phyloP scores from a whole-genome alignment of 768 basidiomycete genomes.

The Basidioascus undulatus region DNA sequence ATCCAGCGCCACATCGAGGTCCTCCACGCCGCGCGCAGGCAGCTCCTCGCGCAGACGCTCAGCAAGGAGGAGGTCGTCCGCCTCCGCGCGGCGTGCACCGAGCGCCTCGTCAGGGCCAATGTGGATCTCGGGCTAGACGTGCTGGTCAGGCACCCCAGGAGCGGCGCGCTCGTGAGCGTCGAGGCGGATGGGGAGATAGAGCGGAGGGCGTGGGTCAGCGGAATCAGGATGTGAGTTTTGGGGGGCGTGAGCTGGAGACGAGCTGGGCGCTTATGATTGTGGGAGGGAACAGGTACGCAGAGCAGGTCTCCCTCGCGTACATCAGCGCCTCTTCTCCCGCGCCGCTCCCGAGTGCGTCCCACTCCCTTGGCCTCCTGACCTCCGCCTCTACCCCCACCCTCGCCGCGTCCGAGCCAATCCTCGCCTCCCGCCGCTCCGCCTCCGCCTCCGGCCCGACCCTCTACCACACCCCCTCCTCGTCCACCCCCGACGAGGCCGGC shows the following conservation, averaged over 20 bases:
- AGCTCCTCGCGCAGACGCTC: slow-evolving; percentile 60
- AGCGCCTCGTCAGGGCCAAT: slow-evolving; percentile 65
- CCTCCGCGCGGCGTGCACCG: slow-evolving; percentile 66
- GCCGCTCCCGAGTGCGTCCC: neutral
- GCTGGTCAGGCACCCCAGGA: slow-evolving; percentile 82
- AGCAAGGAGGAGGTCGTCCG: slow-evolving; percentile 63
- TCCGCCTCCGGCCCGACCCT: neutral
- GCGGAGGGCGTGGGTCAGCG: neutral
- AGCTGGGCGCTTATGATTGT: no score
- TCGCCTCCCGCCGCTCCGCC: neutral
- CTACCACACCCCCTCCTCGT: neutral
- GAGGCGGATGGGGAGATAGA: neutral
- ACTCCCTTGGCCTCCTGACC: neutral
- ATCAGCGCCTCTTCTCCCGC: slow-evolving; percentile 21
- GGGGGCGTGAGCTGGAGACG: neutral
- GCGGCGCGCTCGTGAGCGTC: slow-evolving; percentile 61
- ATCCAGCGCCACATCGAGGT: slow-evolving; percentile 77
- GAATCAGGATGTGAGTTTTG: slow-evolving; percentile 3
- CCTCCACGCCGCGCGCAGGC: slow-evolving; percentile 71
- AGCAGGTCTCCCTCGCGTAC: slow-evolving; percentile 54
- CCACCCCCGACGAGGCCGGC: neutral
- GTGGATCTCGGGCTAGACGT: slow-evolving; percentile 78
- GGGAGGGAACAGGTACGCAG: no score
- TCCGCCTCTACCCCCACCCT: no score
- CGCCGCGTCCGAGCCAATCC: neutral